Evolutionary conservation across 371 early-diverging fungal species (phyloP).

Genomic region (Dinochytrium kinnereticum): DNA sequence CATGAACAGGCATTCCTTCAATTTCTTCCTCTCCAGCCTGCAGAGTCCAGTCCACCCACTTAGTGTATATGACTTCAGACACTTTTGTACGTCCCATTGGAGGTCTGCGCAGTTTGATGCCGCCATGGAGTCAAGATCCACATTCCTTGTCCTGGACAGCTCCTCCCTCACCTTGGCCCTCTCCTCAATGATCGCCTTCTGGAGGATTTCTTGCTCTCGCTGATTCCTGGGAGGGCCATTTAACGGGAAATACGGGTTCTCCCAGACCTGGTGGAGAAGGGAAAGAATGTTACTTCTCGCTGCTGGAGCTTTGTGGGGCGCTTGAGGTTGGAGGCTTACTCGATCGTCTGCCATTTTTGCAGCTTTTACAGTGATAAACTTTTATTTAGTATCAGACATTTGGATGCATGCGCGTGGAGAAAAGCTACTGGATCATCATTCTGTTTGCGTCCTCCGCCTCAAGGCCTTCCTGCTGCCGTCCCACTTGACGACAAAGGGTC

Average conservation of each 20-base stretch:
- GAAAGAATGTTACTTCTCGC: no score
- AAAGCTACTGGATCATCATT: background rate
- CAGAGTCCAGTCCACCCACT: background rate
- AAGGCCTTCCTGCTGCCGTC: background rate
- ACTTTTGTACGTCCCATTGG: background rate
- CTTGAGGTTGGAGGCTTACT: no score
- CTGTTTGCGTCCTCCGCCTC: background rate
- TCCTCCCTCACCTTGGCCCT: background rate
- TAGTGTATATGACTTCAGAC: background rate
- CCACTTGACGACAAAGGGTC: background rate
- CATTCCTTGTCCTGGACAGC: background rate
- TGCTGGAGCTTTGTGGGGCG: no score
- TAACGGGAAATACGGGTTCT: background rate
- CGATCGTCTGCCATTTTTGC: background rate
- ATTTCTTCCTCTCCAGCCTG: background rate
- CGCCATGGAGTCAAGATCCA: background rate
- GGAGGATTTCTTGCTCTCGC: background rate
- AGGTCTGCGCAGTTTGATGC: background rate
- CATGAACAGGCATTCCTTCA: background rate
- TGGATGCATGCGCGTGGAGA: no score
- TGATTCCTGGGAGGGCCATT: background rate
- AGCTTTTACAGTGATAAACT: background rate
- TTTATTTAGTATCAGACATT: no score
- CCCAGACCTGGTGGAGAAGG: background rate
- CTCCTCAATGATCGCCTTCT: background rate